A percentile compares a stretch with the other conserved stretches of the same genome.
Conservation (phyloP, 805 yeast genomes). For the Ogataea corticis region DNA sequence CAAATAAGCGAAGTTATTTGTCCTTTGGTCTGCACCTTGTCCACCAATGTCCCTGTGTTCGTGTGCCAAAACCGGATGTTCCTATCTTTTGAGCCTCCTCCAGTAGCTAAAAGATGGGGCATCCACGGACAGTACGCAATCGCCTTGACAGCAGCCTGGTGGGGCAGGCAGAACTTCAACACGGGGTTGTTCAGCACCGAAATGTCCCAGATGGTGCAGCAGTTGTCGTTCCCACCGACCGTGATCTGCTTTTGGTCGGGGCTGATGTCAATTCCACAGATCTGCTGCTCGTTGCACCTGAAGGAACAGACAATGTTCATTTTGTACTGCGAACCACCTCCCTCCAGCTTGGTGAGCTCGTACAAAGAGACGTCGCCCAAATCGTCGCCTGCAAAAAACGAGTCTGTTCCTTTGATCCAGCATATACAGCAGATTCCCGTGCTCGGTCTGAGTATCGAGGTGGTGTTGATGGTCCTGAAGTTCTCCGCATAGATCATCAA, state of each 20-base stretch:
- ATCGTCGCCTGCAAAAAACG: constrained; percentile 66
- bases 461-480: constrained; percentile 21
- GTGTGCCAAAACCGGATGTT: constrained; percentile 88
- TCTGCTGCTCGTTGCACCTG: constrained; percentile 55
- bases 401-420: constrained; percentile 52
- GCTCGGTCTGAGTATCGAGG: constrained; percentile 27
- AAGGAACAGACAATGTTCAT: constrained; percentile 30
- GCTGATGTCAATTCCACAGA: constrained; percentile 67
- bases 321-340: constrained; percentile 9
- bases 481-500: constrained; percentile 39
- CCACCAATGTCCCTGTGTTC: constrained; percentile 67
- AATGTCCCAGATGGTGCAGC: constrained; percentile 77
- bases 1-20: constrained; percentile 82
- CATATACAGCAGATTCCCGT: constrained; percentile 55
- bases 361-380: constrained; percentile 55
- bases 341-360: constrained; percentile 26
- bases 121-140: constrained; percentile 92
- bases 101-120: constrained; percentile 76
- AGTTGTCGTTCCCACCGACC: constrained; percentile 83
- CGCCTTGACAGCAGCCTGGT: constrained; percentile 87
- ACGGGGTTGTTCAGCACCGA: constrained; percentile 40
- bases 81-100: constrained; percentile 85
- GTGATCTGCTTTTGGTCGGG: constrained; percentile 58
- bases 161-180: constrained; percentile 53
- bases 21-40: constrained; percentile 55